Conservation (phyloP, 176 grass and related monocot genomes). For the Oryza glumipatula region DNA sequence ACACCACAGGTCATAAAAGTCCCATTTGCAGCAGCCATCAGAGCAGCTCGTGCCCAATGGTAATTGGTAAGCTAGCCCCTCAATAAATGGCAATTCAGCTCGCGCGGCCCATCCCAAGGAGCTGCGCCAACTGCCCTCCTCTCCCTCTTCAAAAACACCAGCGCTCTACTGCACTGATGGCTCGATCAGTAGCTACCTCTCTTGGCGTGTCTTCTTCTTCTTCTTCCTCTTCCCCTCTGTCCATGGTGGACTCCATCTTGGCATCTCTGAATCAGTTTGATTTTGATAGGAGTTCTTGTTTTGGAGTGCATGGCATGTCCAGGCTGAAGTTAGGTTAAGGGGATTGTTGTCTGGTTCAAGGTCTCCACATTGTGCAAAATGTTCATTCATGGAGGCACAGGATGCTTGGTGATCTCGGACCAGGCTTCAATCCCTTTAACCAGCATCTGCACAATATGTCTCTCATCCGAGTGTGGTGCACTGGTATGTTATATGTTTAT, state of each 20-base stretch:
- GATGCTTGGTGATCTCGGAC: slow-evolving; percentile 39
- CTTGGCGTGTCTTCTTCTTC: not conserved
- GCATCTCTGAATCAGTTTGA: not conserved
- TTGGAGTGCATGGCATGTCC: slow-evolving; percentile 6
- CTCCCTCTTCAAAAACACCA: slow-evolving; percentile 39
- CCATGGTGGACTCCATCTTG: not conserved
- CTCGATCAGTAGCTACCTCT: not conserved
- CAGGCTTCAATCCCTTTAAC: slow-evolving; percentile 56
- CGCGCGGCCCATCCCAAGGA: slow-evolving; percentile 42
- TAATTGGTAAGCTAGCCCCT: not conserved
- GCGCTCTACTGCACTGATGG: not conserved
- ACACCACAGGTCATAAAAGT: slow-evolving; percentile 22
- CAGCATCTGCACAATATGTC: slow-evolving; percentile 3
- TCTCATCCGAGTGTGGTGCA: not conserved
- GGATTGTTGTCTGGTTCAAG: slow-evolving; percentile 53
- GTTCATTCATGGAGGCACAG: not conserved
- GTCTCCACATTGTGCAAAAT: slow-evolving; percentile 12
- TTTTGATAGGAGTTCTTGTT: not conserved
- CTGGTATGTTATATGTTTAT: slow-evolving; percentile 2
- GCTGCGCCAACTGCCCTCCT: not conserved
- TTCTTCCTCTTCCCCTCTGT: not conserved
- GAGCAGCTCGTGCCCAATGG: slow-evolving; percentile 35
- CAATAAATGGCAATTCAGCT: slow-evolving; percentile 59
- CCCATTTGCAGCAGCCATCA: slow-evolving; percentile 31
- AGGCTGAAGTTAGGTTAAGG: slow-evolving; percentile 45